A percentile compares a stretch with the other conserved stretches of the same genome.
Conservation (phyloP, 176 grass and related monocot species). For the Canna indica region DNA sequence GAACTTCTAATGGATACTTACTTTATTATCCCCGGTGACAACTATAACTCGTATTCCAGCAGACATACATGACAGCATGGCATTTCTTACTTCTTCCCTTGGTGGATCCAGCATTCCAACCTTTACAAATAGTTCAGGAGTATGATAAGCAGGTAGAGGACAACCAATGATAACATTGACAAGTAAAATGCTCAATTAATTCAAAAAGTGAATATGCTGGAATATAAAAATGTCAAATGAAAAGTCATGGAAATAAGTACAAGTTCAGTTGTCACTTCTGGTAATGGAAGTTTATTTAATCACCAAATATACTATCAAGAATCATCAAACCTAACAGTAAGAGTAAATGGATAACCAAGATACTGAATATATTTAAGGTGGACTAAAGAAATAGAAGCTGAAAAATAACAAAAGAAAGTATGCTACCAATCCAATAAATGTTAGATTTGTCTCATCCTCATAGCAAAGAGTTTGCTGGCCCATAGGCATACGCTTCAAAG, state of each 20-base stretch:
- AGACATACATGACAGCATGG: slow-evolving; percentile 87
- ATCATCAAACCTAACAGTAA: neutral
- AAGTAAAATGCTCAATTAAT: neutral
- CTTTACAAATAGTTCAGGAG: slow-evolving; percentile 35
- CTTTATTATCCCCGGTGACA: slow-evolving; percentile 99
- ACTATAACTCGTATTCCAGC: slow-evolving; percentile 98
- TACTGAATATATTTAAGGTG: slow-evolving; percentile 1
- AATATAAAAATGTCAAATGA: neutral
- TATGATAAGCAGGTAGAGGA: neutral
- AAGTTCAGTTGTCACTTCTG: neutral
- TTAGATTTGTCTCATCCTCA: slow-evolving; percentile 77
- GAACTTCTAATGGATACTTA: slow-evolving; percentile 16
- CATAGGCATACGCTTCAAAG: slow-evolving; percentile 78
- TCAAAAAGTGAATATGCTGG: neutral
- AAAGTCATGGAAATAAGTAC: neutral
- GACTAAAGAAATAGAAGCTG: slow-evolving; percentile 6
- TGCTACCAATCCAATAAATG: slow-evolving; percentile 94
- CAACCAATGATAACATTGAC: slow-evolving; percentile 18
- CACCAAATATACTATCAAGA: neutral
- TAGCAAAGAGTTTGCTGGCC: slow-evolving; percentile 77
- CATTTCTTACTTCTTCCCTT: slow-evolving; percentile 83
- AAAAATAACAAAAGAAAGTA: slow-evolving; percentile 7
- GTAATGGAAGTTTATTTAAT: neutral
- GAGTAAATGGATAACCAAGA: neutral
- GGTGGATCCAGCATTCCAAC: slow-evolving; percentile 97